Evolutionary conservation across 169 alveolate genomes (phyloP).

Genomic region (Plasmodium yoelii): DNA sequence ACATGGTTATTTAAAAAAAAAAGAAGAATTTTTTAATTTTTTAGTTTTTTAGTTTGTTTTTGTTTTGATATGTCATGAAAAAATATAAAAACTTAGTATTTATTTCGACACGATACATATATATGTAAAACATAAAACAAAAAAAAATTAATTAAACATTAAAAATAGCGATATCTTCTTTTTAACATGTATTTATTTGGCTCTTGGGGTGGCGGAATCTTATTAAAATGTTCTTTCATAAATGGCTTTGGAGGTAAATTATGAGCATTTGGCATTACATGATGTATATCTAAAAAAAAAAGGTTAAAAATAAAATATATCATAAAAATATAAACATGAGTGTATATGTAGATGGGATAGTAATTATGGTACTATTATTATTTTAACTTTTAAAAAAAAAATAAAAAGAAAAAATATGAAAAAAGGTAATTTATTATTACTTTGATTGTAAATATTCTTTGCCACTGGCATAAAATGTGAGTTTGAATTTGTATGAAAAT

Average conservation of each 20-base stretch:
- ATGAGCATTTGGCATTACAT: constrained; percentile 22
- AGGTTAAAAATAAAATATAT: neutral
- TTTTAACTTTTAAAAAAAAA: neutral
- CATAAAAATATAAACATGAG: neutral
- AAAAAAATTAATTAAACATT: neutral
- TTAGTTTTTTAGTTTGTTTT: too few species aligned
- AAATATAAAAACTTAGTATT: too few species aligned
- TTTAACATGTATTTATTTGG: constrained; percentile 55
- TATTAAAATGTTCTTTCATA: constrained; percentile 42
- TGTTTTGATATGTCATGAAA: too few species aligned
- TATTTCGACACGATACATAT: too few species aligned
- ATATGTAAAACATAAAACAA: neutral
- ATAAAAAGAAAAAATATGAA: neutral
- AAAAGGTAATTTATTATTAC: neutral
- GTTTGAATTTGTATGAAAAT: constrained; percentile 22
- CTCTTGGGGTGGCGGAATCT: constrained; percentile 50
- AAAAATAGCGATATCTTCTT: constrained; percentile 29
- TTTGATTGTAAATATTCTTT: constrained; percentile 51
- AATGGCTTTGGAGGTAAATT: constrained; percentile 37
- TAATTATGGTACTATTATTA: neutral
- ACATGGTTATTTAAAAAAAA: too few species aligned
- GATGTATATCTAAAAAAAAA: constrained; percentile 17
- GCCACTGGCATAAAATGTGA: constrained; percentile 27
- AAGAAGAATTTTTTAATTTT: too few species aligned
- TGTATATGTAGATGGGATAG: neutral